Evolutionary conservation across 2,329 filamentous ascomycete genomes (phyloP).

Genomic region (Monilinia laxa): DNA sequence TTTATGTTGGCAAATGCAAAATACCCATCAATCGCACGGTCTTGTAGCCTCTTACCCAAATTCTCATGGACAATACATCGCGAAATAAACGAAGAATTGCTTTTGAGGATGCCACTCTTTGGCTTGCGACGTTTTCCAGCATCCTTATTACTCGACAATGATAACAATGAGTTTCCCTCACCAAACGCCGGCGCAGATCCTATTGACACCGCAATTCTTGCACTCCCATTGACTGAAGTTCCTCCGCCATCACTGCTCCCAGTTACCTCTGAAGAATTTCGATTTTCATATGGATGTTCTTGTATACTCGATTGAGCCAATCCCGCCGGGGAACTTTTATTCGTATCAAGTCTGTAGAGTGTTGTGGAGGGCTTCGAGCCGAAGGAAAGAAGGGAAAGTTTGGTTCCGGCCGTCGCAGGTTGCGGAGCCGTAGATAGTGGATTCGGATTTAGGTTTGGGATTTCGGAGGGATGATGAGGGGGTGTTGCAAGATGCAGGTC

Average conservation of each 20-base stretch:
- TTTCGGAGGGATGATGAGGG: slow-evolving; percentile 92
- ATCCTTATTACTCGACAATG: slow-evolving; percentile 67
- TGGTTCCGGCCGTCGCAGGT: slow-evolving; percentile 82
- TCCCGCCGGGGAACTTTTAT: slow-evolving; percentile 48
- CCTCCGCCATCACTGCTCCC: slow-evolving; percentile 57
- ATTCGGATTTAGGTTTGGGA: slow-evolving; percentile 82
- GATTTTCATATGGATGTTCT: slow-evolving; percentile 60
- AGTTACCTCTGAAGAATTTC: slow-evolving; percentile 60
- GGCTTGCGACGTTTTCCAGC: slow-evolving; percentile 83
- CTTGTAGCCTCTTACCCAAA: slow-evolving; percentile 73
- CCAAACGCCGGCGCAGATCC: slow-evolving; percentile 69
- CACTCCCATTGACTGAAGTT: slow-evolving; percentile 51
- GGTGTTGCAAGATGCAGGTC: slow-evolving; percentile 90
- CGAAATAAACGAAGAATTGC: slow-evolving; percentile 98
- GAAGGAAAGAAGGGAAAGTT: slow-evolving; percentile 66
- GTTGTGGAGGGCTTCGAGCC: slow-evolving; percentile 44
- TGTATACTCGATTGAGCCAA: slow-evolving; percentile 52
- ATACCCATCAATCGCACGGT: slow-evolving; percentile 73
- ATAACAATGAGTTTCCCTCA: slow-evolving; percentile 76
- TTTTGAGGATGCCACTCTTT: slow-evolving; percentile 98
- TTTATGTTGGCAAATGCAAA: slow-evolving; percentile 97
- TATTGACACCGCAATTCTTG: slow-evolving; percentile 37
- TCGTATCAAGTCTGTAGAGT: slow-evolving; percentile 55
- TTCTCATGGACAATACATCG: slow-evolving; percentile 87
- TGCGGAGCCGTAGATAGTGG: slow-evolving; percentile 82